Evolutionary conservation across 2,329 filamentous ascomycete genomes (phyloP).

Genomic region (Emergomyces orientalis): DNA sequence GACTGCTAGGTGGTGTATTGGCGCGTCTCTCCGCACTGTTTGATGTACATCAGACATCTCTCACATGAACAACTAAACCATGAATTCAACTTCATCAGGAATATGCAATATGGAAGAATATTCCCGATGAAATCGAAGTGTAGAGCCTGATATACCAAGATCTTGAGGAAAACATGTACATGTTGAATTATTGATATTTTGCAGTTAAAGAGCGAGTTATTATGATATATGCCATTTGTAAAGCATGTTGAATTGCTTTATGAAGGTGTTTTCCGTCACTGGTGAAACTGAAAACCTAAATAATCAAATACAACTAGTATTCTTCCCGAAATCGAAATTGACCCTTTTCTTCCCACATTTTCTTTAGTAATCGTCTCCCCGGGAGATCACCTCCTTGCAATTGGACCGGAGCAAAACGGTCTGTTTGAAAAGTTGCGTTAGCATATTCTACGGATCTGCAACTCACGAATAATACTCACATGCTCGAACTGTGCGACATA

Average conservation of each 20-base stretch:
- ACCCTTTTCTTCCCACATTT: not conserved
- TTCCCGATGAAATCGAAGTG: too few relatives aligned
- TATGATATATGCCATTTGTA: not conserved
- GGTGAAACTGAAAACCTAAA: not conserved
- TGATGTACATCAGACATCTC: too few relatives aligned
- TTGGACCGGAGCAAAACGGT: constrained; percentile 40
- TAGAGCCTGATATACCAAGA: too few relatives aligned
- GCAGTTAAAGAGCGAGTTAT: not conserved
- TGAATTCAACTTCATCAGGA: too few relatives aligned
- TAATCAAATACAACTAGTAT: too few relatives aligned
- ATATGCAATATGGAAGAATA: too few relatives aligned
- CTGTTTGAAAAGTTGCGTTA: constrained; percentile 23
- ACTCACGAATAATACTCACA: constrained; percentile 22
- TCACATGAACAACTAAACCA: too few relatives aligned
- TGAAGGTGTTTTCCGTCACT: not conserved
- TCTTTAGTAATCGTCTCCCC: constrained; percentile 44
- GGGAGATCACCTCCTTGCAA: constrained; percentile 45
- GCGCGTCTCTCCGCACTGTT: too few relatives aligned
- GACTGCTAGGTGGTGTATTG: too few relatives aligned
- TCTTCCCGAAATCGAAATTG: not conserved
- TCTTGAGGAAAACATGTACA: not conserved
- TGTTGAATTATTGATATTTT: not conserved
- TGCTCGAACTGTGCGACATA: constrained; percentile 59
- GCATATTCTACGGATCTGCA: constrained; percentile 20
- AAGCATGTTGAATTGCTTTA: not conserved